Evolutionary conservation across 192 early-diverging fungal species (phyloP), one percentile per base, ranked within the genome.

Genomic region (Diversispora epigaea): DNA sequence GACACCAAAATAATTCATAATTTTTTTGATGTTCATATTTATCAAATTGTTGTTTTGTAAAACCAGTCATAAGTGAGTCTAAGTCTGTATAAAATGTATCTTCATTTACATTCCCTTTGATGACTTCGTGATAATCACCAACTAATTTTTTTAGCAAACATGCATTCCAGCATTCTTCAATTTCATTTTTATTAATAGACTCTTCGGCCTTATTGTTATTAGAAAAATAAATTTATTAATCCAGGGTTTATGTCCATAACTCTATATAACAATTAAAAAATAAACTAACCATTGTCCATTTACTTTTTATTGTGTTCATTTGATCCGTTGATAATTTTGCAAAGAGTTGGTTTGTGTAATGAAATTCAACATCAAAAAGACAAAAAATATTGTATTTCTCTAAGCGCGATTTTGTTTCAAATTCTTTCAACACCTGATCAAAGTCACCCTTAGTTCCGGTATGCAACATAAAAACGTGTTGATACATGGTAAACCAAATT

Each of bases 1-100:
- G 68, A n/a, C 68, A 70, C 68, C 68, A 70, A 70, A 70, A 41
- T 5, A 70, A 56, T 40, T 70, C 68, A n/a, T 70, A 70, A 70
- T 50, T 56, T 15, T n/a, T 50, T 70, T 12, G 25, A 39, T 70
- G 68, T 17, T 70, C 25, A 11, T 70, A 70, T 40, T 41, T 17
- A n/a, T 54, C 41, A 70, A 69, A 70, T 56, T 14, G 47, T 44
- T 50, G 68, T 40, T 40, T 55, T 17, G 50, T 56, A 70, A 70
- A 52, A 32, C 12, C 39, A 4, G 50, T 70, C 10, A 40, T 40
- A 56, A 70, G 68, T 54, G 32, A 21, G n/a, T 70, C 19, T n/a
- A 70, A 54, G 25, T 70, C 68, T 25, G 40, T 68, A 68, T 2
- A 50, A 21, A 68, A 68, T 68, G 66, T 68, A 68, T 49, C 5